phyloP scores from a whole-genome alignment of 2,329 filamentous ascomycete genomes.

The Fusarium annulatum region DNA sequence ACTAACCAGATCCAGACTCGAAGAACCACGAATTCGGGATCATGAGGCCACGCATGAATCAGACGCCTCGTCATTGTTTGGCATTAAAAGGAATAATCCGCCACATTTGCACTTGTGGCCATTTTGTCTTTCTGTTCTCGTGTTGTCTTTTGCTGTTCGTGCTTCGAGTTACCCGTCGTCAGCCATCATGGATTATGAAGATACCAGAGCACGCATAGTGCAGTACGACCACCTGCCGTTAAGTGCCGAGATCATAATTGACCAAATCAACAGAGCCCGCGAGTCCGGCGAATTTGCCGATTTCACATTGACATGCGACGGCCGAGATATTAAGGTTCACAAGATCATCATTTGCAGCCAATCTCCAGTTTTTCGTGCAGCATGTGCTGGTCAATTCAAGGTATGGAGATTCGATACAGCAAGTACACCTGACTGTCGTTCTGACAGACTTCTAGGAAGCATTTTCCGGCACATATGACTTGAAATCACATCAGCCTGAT shows the following conservation, averaged over 20 bases:
- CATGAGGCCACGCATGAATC: conserved; percentile 6
- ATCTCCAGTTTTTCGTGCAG: conserved; percentile 13
- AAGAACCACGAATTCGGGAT: background rate
- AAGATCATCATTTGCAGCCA: conserved; percentile 15
- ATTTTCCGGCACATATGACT: conserved; percentile 8
- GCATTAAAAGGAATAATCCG: background rate
- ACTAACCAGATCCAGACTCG: background rate
- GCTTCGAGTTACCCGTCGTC: no score
- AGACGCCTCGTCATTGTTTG: background rate
- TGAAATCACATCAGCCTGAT: background rate
- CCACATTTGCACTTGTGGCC: fast-evolving
- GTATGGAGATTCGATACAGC: background rate
- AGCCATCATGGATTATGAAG: background rate
- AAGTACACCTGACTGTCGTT: no score
- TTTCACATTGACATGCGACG: background rate
- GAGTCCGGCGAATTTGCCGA: conserved; percentile 4
- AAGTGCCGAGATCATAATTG: background rate
- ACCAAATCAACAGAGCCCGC: background rate
- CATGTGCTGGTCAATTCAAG: conserved; percentile 12
- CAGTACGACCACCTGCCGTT: background rate
- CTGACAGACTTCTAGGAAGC: background rate
- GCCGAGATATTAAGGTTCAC: background rate
- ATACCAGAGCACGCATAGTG: background rate
- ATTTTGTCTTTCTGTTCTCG: fast-evolving
- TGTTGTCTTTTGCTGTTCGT: background rate